A percentile compares a stretch with the other conserved stretches of the same genome.
phyloP scores from a whole-genome alignment of 306 rosid genomes.

The Rubus parviflorus region DNA sequence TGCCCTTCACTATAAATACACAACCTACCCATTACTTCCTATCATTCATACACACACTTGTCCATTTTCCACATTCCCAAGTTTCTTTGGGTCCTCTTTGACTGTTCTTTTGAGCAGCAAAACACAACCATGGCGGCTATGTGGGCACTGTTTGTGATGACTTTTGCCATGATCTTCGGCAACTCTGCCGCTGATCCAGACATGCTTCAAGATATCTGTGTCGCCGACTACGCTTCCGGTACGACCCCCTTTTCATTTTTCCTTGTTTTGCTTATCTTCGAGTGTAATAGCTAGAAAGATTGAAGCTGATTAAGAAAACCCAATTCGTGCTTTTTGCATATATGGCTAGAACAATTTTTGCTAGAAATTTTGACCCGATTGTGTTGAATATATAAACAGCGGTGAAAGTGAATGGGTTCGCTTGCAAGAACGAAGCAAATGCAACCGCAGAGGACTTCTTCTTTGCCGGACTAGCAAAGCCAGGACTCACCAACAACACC shows the following conservation, averaged over 20 bases:
- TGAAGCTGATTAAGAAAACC: background rate
- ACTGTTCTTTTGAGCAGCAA: background rate
- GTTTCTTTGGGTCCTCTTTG: background rate
- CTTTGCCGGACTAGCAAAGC: constrained; percentile 51
- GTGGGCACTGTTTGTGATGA: constrained; percentile 23
- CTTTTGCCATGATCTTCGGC: constrained; percentile 42
- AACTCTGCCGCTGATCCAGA: constrained; percentile 68
- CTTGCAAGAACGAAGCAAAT: constrained; percentile 54
- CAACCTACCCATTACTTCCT: background rate
- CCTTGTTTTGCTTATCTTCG: background rate
- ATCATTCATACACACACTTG: background rate
- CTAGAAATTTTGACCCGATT: background rate
- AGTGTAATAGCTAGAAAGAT: background rate
- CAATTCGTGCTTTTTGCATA: too few relatives aligned
- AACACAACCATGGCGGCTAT: constrained; percentile 39
- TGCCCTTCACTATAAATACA: background rate
- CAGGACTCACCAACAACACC: constrained; percentile 73
- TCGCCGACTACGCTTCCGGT: constrained; percentile 77
- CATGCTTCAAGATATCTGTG: constrained; percentile 83
- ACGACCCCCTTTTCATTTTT: background rate
- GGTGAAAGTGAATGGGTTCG: constrained; percentile 66
- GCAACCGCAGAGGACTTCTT: constrained; percentile 67
- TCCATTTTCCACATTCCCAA: background rate
- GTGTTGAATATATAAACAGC: constrained; percentile 35
- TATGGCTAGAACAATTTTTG: too few relatives aligned